Evolutionary conservation across 768 basidiomycete genomes (phyloP).

Genomic region (Sarcodon sp.): DNA sequence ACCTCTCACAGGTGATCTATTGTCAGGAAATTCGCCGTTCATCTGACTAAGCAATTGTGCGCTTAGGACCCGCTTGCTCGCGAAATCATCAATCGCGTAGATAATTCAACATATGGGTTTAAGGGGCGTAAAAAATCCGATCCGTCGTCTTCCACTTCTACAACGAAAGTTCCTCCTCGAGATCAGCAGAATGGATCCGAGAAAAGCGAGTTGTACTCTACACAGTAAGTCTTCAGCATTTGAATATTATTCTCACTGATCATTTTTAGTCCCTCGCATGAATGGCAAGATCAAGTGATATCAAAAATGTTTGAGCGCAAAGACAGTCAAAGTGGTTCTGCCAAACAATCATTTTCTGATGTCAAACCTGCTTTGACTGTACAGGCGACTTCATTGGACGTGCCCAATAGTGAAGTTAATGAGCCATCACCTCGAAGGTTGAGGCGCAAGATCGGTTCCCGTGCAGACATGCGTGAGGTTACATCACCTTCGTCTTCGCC

Average conservation of each 20-base stretch:
- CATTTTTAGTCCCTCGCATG: slow-evolving; percentile 54
- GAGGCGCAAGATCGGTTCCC: neutral
- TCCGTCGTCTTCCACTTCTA: neutral
- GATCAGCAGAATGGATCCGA: neutral
- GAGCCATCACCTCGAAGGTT: neutral
- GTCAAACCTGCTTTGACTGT: no score
- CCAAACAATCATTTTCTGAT: no score
- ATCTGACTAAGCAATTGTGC: neutral
- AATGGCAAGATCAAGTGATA: slow-evolving; percentile 69
- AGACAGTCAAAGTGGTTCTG: neutral
- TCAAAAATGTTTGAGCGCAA: slow-evolving; percentile 1
- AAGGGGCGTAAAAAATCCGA: slow-evolving; percentile 38
- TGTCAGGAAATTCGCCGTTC: neutral
- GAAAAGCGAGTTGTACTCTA: slow-evolving; percentile 23
- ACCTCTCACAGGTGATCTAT: slow-evolving; percentile 19
- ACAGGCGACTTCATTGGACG: no score
- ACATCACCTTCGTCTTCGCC: neutral
- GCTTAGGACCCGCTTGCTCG: slow-evolving; percentile 61
- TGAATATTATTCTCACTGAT: slow-evolving; percentile 1
- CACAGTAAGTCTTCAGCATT: slow-evolving; percentile 37
- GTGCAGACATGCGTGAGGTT: neutral
- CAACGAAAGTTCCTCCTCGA: neutral
- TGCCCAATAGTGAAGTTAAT: no score
- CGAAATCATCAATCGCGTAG: slow-evolving; percentile 75
- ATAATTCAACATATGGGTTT: slow-evolving; percentile 66